Evolutionary conservation across 2,329 filamentous ascomycete species (phyloP).

Genomic region (Colletotrichum cordylinicola): DNA sequence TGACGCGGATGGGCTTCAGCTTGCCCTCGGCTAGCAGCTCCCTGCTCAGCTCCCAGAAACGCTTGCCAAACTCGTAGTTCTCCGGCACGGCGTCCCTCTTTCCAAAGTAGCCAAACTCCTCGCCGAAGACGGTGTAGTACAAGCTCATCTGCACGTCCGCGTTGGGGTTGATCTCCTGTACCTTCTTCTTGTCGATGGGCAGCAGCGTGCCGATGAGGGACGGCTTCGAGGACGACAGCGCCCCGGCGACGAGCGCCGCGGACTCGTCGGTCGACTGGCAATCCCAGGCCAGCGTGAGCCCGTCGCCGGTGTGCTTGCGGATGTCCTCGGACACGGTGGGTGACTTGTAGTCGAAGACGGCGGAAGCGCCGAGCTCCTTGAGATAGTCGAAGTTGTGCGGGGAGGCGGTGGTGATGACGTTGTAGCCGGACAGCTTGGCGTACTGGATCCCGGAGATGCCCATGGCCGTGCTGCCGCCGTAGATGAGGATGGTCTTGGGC

Average conservation of each 20-base stretch:
- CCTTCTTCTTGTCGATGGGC: constrained; percentile 37
- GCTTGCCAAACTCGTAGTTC: constrained; percentile 36
- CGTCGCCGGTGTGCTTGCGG: constrained; percentile 25
- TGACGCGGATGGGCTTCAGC: constrained; percentile 35
- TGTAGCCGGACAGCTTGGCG: constrained; percentile 39
- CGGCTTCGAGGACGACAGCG: constrained; percentile 20
- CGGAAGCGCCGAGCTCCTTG: constrained; percentile 32
- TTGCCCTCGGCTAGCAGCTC: constrained; percentile 38
- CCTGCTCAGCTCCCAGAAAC: constrained; percentile 37
- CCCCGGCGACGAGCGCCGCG: constrained; percentile 27
- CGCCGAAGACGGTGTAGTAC: constrained; percentile 43
- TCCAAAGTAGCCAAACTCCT: constrained; percentile 29
- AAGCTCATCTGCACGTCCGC: constrained; percentile 35
- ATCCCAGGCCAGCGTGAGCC: constrained; percentile 31
- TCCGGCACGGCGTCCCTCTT: constrained; percentile 20
- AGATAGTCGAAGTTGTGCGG: constrained; percentile 41
- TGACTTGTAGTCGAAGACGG: constrained; percentile 36
- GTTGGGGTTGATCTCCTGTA: constrained; percentile 46
- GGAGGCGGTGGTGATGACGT: constrained; percentile 34
- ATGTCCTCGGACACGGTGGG: constrained; percentile 29
- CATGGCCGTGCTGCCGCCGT: constrained; percentile 57
- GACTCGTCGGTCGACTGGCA: constrained; percentile 18
- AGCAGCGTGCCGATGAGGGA: constrained; percentile 46
- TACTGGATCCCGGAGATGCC: constrained; percentile 51
- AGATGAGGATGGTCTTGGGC: constrained; percentile 42